Base-by-base conservation (phyloP, 805 yeast genomes). In the Nakazawaea populi region DNA sequence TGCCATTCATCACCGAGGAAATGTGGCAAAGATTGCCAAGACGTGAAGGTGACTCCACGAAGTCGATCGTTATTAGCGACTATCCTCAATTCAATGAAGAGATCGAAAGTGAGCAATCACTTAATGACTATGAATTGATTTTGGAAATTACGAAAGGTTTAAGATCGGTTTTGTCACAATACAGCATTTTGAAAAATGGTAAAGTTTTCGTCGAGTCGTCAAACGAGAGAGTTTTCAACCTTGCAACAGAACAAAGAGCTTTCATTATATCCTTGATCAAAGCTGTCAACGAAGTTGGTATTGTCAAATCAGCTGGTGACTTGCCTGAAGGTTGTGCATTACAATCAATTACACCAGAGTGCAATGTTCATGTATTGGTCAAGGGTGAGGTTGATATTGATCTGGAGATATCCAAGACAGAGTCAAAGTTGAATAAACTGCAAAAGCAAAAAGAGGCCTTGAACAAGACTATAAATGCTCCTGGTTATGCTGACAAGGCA, bases 1-100 rank as follows among this genome's bases (percentile, higher is more conserved):
- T 94, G 99, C 99, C 99, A 39, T 94, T 82, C 67, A 75, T 94
- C 58, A 85, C 98, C 45, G 99, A 94, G 72, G 99, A 94, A 76
- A 82, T 94, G 88, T 94, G 97, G 97, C 99, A 94, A 75, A 88
- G 98, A 72, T 75, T 94, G 63, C 98, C 98, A 61, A 85, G 87
- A 63, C 83, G 97, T 66, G 77, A 80, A 6, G 72, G 82, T 49
- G 97, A 88, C 61, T 70, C 71, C 27, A 74, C 89, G 30, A 73
- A 69, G 47, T 78, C 97, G 24, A 89, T 94, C 66, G 83, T 83
- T 47, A 80, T 81, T 64, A 96, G 97, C 41, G 60, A 75, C 46
- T 94, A 83, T 74, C 99, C 99, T 52, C 78, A 69, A 50, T 85
- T 74, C 68, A 72, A 73, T 48, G 60, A 72, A 49, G 80, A 79